Base-by-base conservation (phyloP, 305 asterid genomes). In the Fraxinus xanthoxyloides region DNA sequence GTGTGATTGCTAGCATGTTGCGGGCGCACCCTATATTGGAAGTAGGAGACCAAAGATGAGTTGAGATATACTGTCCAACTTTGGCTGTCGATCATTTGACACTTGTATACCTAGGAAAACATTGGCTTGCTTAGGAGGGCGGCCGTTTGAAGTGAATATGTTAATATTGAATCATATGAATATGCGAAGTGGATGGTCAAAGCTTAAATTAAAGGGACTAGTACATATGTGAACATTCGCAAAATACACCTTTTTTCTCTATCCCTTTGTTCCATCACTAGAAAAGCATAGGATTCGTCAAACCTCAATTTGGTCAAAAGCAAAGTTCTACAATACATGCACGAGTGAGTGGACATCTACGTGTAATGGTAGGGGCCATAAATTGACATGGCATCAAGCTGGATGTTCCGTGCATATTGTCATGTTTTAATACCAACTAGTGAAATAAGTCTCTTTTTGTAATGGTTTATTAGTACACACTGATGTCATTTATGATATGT, bases 251-350 rank as follows among this genome's bases (percentile, higher is more conserved):
- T 83, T 80, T 15, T 48, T 76, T 75, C 46, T 76, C 72, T 46
- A 72, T 17, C 35, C 36, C 84, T 80, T 79, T 23, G 74, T 84
- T 38, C 82, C 46, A 76, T 35, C 63, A 51, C 72, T 63, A 32
- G 21, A 80, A 79, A 81, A 65, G 87, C 77, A 81, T 86, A 84
- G 76, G 87, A 86, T 86, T 86, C 89, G 82, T 76, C 48, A 79
- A 84, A 85, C 74, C 77, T 78, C 83, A 77, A 73, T 75, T 75
- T 76, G 84, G 92, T 89, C 92, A 89, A 89, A 81, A 83, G 85
- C 70, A 70, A 72, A 76, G 59, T 7, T 3, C 72, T 69, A n/a
- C n/a, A n/a, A n/a, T n/a, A n/a, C 76, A 23, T 65, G 83, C 87
- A 85, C 76, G 86, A 65, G 82, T 78, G 87, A 13, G 74, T 63